phyloP scores from a whole-genome alignment of 805 yeast genomes.

The Yueomyces sp. region DNA sequence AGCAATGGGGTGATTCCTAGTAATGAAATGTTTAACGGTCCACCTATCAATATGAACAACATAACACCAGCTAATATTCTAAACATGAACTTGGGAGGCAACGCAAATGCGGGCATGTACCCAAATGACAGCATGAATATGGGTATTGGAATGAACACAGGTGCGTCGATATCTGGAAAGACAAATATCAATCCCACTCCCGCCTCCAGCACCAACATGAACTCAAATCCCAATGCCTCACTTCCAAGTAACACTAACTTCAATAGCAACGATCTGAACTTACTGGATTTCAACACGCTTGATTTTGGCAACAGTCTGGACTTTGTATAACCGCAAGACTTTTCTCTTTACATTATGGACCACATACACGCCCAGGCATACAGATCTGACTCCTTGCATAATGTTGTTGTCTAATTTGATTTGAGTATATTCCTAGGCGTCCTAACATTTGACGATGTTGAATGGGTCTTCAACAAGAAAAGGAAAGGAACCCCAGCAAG shows the following conservation, averaged over 20 bases:
- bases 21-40: not conserved
- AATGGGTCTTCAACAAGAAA: no score
- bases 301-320: constrained; percentile 22
- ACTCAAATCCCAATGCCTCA: constrained; percentile 1
- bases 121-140: constrained; percentile 4
- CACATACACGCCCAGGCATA: no score
- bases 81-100: constrained; percentile 6
- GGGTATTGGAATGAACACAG: not conserved
- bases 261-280: constrained; percentile 7
- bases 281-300: constrained; percentile 17
- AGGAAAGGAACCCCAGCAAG: no score
- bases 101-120: not conserved
- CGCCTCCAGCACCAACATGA: constrained; percentile 1
- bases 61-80: constrained; percentile 13
- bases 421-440: no score
- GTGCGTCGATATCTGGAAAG: not conserved
- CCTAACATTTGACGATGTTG: no score
- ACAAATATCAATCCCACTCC: constrained; percentile 3
- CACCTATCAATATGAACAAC: constrained; percentile 7
- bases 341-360: no score
- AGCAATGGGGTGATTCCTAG: not conserved
- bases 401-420: no score
- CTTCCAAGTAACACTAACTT: constrained; percentile 1
- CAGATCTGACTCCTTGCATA: no score
- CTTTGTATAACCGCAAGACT: constrained; percentile 8